A percentile compares a stretch with the other conserved stretches of the same genome.
phyloP scores from a whole-genome alignment of 228 moss, liverwort and hornwort genomes.

The Sphagnum magellanicum region DNA sequence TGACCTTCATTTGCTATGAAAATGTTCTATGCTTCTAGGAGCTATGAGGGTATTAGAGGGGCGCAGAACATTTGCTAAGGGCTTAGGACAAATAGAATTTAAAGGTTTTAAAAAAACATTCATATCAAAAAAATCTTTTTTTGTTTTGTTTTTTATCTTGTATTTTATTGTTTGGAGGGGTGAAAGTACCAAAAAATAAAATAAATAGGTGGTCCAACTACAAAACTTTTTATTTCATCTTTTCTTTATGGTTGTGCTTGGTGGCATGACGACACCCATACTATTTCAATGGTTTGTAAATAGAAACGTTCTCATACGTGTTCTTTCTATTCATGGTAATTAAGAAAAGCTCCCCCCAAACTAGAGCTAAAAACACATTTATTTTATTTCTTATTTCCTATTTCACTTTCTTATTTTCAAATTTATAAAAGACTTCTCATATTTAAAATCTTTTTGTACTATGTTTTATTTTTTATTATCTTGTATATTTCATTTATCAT shows the following conservation, averaged over 20 bases:
- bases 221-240: constrained; percentile 12
- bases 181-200: constrained; percentile 6
- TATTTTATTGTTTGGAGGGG: background rate
- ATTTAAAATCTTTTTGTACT: constrained; percentile 17
- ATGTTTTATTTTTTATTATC: constrained; percentile 11
- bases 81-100: background rate
- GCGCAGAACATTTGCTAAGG: background rate
- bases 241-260: no score
- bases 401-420: constrained; percentile 6
- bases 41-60: background rate
- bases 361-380: constrained; percentile 10
- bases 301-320: no score
- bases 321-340: constrained; percentile 5
- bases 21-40: background rate
- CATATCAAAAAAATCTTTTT: background rate
- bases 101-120: background rate
- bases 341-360: constrained; percentile 17
- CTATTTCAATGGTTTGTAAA: no score
- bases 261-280: no score
- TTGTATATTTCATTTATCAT: constrained; percentile 9
- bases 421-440: constrained; percentile 12
- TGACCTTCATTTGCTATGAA: background rate
- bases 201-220: constrained; percentile 13
- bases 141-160: background rate
- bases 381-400: constrained; percentile 3